phyloP scores from a whole-genome alignment of 2,329 filamentous ascomycete genomes.

The Dothideomycetes sp. region DNA sequence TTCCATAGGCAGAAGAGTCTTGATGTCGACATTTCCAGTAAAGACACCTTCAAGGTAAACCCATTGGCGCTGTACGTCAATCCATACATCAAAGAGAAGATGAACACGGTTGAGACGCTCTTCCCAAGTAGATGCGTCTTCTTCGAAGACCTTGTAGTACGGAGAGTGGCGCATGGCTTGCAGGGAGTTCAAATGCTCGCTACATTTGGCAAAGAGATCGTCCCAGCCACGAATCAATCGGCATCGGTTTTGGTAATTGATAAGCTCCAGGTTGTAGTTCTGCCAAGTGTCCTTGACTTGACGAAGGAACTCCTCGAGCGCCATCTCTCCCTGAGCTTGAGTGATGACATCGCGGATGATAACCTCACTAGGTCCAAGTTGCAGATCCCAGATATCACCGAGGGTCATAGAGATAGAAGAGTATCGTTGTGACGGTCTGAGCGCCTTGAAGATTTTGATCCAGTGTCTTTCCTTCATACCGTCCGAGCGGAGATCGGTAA shows the following conservation, averaged over 20 bases:
- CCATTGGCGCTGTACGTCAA: conserved; percentile 99
- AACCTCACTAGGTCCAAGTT: conserved; percentile 75
- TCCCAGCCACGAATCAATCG: conserved; percentile 96
- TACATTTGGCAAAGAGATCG: conserved; percentile 95
- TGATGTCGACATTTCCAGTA: conserved; percentile 97
- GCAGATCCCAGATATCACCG: conserved; percentile 97
- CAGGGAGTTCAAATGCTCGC: conserved; percentile 92
- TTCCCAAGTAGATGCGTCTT: conserved; percentile 93
- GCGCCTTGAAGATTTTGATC: conserved; percentile 93
- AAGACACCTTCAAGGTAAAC: conserved; percentile 99
- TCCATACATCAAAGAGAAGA: conserved; percentile 98
- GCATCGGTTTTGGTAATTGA: conserved; percentile 97
- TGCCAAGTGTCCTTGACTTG: conserved; percentile 96
- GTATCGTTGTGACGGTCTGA: conserved; percentile 88
- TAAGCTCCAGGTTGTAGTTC: conserved; percentile 85
- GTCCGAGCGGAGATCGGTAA: conserved; percentile 90
- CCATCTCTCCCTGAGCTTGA: conserved; percentile 97
- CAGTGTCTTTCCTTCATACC: conserved; percentile 94
- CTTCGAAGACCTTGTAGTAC: conserved; percentile 98
- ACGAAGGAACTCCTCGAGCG: conserved; percentile 91
- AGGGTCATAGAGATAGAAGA: conserved; percentile 90
- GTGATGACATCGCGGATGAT: conserved; percentile 88
- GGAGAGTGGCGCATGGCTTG: conserved; percentile 99
- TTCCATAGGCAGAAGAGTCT: conserved; percentile 91
- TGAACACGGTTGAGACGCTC: conserved; percentile 96